These are phyloP conservation scores for Globisporangium splendens DNA, from an alignment of 352 stramenopile species.

Conservation along the genomic window DNA sequence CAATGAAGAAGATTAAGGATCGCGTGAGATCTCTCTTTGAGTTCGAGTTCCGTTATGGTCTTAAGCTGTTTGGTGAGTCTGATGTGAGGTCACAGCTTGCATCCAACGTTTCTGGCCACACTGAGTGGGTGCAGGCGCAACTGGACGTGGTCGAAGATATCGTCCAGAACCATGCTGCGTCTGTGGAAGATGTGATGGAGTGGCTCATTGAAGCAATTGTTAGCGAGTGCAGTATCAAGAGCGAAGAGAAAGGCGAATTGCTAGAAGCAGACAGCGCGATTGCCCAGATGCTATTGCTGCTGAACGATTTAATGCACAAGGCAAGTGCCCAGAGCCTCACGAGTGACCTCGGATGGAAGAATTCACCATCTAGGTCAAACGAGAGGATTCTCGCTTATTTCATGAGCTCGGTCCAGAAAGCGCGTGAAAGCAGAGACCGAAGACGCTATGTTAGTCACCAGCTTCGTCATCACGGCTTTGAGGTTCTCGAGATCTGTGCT, in stretches of 20 bases:
- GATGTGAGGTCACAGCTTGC: neutral
- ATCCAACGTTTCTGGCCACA: neutral
- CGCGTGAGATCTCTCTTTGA: constrained; percentile 1
- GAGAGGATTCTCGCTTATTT: constrained; percentile 8
- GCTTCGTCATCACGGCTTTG: constrained; percentile 14
- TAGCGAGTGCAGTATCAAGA: neutral
- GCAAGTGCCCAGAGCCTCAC: neutral
- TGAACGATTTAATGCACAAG: constrained; percentile 18
- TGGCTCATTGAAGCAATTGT: constrained; percentile 16
- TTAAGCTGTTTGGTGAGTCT: constrained; percentile 10
- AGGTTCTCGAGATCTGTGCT: constrained; percentile 13
- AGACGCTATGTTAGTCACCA: neutral
- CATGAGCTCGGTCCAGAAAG: neutral
- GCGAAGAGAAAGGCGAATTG: neutral
- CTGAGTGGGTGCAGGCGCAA: constrained; percentile 6
- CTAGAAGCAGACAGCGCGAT: neutral
- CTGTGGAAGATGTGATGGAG: constrained; percentile 4
- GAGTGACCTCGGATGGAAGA: neutral
- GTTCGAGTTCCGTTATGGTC: constrained; percentile 17
- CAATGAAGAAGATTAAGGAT: neutral
- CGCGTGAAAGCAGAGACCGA: neutral
- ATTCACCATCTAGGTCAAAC: neutral
- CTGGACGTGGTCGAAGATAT: constrained; percentile 9
- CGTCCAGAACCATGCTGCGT: neutral
- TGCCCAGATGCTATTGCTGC: constrained; percentile 6